Percentiles rank a stretch among this genome's conserved stretches.
phyloP scores from a whole-genome alignment of 768 basidiomycete species.

The Lepiota venenata region DNA sequence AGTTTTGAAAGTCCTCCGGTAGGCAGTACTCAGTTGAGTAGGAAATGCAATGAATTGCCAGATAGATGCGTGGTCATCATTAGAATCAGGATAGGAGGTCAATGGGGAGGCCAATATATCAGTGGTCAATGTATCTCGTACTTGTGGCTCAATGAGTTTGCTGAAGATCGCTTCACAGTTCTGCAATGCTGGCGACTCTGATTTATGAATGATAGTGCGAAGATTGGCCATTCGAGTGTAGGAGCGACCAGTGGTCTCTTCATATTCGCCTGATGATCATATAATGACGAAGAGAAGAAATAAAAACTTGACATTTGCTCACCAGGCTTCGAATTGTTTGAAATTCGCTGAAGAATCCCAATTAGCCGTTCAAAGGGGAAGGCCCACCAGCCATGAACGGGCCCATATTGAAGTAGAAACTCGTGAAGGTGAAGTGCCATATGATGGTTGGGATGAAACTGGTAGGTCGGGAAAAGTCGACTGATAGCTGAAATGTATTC shows the following conservation, averaged over 20 bases:
- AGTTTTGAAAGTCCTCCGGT: too few species aligned
- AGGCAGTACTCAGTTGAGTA: too few species aligned
- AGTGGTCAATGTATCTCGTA: background rate
- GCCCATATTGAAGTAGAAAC: slow-evolving; percentile 29
- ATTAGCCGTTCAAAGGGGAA: slow-evolving; percentile 35
- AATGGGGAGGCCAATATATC: too few species aligned
- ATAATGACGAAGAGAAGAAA: background rate
- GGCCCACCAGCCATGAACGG: slow-evolving; percentile 32
- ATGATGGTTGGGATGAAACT: slow-evolving; percentile 34
- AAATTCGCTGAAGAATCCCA: slow-evolving; percentile 17
- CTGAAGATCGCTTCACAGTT: slow-evolving; percentile 6
- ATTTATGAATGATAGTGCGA: slow-evolving; percentile 9
- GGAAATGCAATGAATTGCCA: too few species aligned
- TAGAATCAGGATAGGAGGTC: too few species aligned
- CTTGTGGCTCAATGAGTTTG: slow-evolving; percentile 12
- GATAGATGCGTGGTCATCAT: too few species aligned
- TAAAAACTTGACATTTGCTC: background rate
- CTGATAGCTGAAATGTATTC: slow-evolving; percentile 27
- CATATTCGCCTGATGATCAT: slow-evolving; percentile 15
- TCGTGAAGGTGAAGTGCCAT: slow-evolving; percentile 33
- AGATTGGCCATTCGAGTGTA: slow-evolving; percentile 16
- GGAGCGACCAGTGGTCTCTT: slow-evolving; percentile 16
- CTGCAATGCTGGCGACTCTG: slow-evolving; percentile 12
- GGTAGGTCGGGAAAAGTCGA: slow-evolving; percentile 26
- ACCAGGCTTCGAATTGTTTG: slow-evolving; percentile 17